Base-by-base conservation (phyloP, 257 asterid genomes). In the Plantago ovata region DNA sequence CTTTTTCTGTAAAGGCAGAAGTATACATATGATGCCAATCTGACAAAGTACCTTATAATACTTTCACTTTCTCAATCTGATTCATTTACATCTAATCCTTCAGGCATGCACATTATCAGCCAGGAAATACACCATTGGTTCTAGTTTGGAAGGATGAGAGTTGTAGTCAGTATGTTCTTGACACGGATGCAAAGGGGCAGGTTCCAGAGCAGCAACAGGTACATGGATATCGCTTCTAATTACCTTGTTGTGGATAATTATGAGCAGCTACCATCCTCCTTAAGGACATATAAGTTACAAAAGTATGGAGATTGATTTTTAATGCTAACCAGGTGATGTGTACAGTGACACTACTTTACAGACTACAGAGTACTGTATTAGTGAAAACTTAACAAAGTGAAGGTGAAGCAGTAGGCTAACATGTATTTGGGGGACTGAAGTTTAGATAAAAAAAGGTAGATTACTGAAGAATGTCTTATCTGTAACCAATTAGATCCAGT, bases 91-190 rank as follows among this genome's bases (percentile, higher is more conserved):
- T 55, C 48, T 69, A 46, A 55, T 42, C 66, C 55, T 59, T 64
- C 78, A 93, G 98, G 89, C 87, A 89, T 73, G 95, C 97, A 64
- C 96, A 93, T 63, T 93, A 93, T 70, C 90, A 93, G 73, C 58
- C 89, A 28, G 96, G 99, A 63, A 86, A 81, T 79, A 93, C 99
- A 24, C 97, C 97, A 8, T 65, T 89, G 65, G 81, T 81, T 57
- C 77, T 93, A 66, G 89, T 93, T 43, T 93, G 99, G 99, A 93
- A 93, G 78, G 97, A 93, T 70, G 89, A 74, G 59, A 79, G 65
- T 48, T 93, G 97, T 72, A 86, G 97, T 61, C 89, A 82, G 58
- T 89, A 84, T 63, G 92, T 89, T 71, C 71, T 89, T 75, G 99
- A 89, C 58, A 93, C 97, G 3, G 99, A 93, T 73, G 69, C 84